phyloP scores from a whole-genome alignment of 2,329 filamentous ascomycete genomes.

The Penicillium sp. region DNA sequence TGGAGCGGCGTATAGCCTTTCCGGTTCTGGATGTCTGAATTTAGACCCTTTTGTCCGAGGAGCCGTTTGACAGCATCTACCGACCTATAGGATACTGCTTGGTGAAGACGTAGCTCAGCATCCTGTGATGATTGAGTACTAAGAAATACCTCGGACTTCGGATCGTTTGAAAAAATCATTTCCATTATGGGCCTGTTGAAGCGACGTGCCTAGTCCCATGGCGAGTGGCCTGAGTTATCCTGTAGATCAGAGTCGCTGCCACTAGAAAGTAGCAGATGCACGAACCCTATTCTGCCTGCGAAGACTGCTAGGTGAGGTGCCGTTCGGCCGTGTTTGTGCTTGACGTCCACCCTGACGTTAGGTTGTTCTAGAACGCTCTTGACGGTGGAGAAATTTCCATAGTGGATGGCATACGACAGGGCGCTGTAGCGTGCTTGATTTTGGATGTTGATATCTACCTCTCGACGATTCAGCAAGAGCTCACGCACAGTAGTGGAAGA shows the following conservation, averaged over 20 bases:
- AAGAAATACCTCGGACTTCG: not conserved
- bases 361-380: no score
- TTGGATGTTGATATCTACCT: constrained; percentile 4
- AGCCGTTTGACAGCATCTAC: constrained; percentile 1
- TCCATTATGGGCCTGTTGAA: constrained; percentile 1
- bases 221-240: constrained; percentile 2
- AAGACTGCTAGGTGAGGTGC: not conserved
- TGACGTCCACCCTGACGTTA: not conserved
- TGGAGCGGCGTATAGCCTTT: not conserved
- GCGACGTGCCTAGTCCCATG: not conserved
- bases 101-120: constrained; percentile 1
- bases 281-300: not conserved
- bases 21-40: no score
- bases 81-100: constrained; percentile 2
- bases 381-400: not conserved
- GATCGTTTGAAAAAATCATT: not conserved
- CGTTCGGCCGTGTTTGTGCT: not conserved
- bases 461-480: not conserved
- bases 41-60: not conserved
- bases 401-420: constrained; percentile 1
- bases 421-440: constrained; percentile 4
- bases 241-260: not conserved
- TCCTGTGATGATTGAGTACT: not conserved
- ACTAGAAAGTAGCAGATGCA: not conserved
- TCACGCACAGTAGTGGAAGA: constrained; percentile 3